phyloP scores from a whole-genome alignment of 106 monocot species.

The Phalaenopsis aphrodite region DNA sequence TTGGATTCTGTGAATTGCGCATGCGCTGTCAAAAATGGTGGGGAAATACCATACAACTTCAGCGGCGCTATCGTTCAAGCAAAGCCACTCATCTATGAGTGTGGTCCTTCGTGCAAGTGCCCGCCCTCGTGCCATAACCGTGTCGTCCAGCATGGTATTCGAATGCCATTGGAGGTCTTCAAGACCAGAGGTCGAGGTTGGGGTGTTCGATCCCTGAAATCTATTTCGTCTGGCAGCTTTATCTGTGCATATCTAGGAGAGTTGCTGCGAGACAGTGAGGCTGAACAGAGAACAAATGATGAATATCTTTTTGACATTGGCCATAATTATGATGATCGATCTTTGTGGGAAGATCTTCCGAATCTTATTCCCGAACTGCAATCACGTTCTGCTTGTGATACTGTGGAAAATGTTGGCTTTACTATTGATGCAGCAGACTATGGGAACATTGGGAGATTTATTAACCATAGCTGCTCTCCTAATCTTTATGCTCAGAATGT shows the following conservation, averaged over 20 bases:
- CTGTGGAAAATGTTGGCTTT: slow-evolving; percentile 33
- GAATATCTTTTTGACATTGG: slow-evolving; percentile 94
- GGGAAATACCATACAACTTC: slow-evolving; percentile 76
- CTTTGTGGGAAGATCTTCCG: slow-evolving; percentile 60
- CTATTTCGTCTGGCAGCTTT: slow-evolving; percentile 85
- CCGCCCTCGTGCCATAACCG: slow-evolving; percentile 73
- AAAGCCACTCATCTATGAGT: slow-evolving; percentile 75
- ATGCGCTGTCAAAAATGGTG: slow-evolving; percentile 83
- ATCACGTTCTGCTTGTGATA: slow-evolving; percentile 17
- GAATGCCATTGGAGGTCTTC: slow-evolving; percentile 70
- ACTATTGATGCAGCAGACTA: slow-evolving; percentile 82
- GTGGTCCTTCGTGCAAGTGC: slow-evolving; percentile 77
- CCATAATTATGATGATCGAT: slow-evolving; percentile 50
- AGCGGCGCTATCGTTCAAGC: slow-evolving; percentile 82
- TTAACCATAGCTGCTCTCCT: slow-evolving; percentile 94
- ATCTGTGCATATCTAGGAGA: slow-evolving; percentile 86
- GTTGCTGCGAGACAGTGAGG: slow-evolving; percentile 49
- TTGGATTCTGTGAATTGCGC: slow-evolving; percentile 57
- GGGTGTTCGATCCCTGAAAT: slow-evolving; percentile 82
- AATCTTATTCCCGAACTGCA: slow-evolving; percentile 30
- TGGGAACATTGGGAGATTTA: slow-evolving; percentile 85
- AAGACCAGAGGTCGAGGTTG: slow-evolving; percentile 71
- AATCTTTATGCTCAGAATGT: slow-evolving; percentile 91
- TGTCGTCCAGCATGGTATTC: slow-evolving; percentile 78
- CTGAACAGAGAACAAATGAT: slow-evolving; percentile 67